Evolutionary conservation across 306 rosid species (phyloP), one percentile per base, ranked within the genome.

Genomic region (Urtica urens): DNA sequence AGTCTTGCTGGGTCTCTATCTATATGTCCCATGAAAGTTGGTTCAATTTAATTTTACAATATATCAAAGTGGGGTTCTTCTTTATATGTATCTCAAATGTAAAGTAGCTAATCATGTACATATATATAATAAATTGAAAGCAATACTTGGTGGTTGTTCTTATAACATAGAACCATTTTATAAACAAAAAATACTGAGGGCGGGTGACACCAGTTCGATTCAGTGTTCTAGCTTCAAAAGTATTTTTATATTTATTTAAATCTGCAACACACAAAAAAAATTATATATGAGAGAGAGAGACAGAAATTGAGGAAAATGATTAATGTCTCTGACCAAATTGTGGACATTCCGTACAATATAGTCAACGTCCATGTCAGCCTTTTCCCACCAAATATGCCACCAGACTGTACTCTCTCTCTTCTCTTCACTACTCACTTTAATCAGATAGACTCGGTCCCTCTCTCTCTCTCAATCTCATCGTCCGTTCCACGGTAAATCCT

Each of bases 291-390:
- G 35, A 10, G 9, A 51, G 35, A 38, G 17, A 15, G 26, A 33
- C 0, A 10, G 34, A 19, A n/a, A n/a, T n/a, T n/a, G n/a, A n/a
- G 7, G 25, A 20, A 49, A 37, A 38, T 38, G 37, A 54, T 50
- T 39, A 49, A 60, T 39, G 42, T 49, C 50, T 41, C 47, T 56
- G 64, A 45, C 56, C 29, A 37, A 21, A 38, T 11, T 9, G 51
- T 5, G 14, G 62, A 62, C 76, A 58, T 67, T 53, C 71, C 71
- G 66, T 60, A 78, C 78, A 35, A 0, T 1, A 50, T 48, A 47
- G 81, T 78, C 78, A 74, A 70, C 69, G 60, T 66, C 60, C 24
- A 23, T 73, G 84, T 63, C 80, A 70, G 84, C 49, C 75, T 71
- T 67, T 51, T 26, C 19, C 47, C 29, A 47, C 58, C 60, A 42